A percentile compares a stretch with the other conserved stretches of the same genome.
phyloP scores from a whole-genome alignment of 352 stramenopile species.

The Phytophthora aleatoria region DNA sequence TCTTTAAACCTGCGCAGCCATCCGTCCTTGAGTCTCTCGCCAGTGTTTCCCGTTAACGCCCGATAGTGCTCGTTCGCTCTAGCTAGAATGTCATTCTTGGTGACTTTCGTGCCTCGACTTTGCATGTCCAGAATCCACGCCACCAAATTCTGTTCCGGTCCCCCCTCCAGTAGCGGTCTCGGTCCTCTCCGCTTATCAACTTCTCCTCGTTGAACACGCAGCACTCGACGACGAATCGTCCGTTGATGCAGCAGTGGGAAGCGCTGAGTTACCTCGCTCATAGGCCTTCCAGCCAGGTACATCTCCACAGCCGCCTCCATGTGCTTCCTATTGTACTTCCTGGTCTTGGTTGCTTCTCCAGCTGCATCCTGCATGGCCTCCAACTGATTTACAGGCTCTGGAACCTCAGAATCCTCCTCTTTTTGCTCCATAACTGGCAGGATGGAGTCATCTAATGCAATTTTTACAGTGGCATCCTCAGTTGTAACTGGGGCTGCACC shows the following conservation, averaged over 20 bases:
- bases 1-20: slow-evolving; percentile 34
- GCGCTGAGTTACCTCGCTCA: slow-evolving; percentile 18
- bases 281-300: slow-evolving; percentile 22
- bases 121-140: slow-evolving; percentile 27
- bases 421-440: not conserved
- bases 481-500: not conserved
- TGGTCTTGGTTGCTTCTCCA: slow-evolving; percentile 6
- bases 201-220: slow-evolving; percentile 28
- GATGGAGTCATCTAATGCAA: not conserved
- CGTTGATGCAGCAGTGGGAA: slow-evolving; percentile 30
- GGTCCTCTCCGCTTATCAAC: slow-evolving; percentile 26
- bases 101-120: slow-evolving; percentile 11
- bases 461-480: not conserved
- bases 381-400: not conserved
- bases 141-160: slow-evolving; percentile 27
- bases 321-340: slow-evolving; percentile 30
- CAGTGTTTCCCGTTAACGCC: not conserved
- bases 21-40: slow-evolving; percentile 21
- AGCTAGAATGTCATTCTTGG: slow-evolving; percentile 24
- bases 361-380: slow-evolving; percentile 5
- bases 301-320: slow-evolving; percentile 34
- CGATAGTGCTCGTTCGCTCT: slow-evolving; percentile 26
- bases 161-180: slow-evolving; percentile 21
- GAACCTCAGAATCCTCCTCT: not conserved
- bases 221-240: slow-evolving; percentile 27